Conservation (phyloP, 331 rosid genomes). For the Rhamnella rubrinervis region DNA sequence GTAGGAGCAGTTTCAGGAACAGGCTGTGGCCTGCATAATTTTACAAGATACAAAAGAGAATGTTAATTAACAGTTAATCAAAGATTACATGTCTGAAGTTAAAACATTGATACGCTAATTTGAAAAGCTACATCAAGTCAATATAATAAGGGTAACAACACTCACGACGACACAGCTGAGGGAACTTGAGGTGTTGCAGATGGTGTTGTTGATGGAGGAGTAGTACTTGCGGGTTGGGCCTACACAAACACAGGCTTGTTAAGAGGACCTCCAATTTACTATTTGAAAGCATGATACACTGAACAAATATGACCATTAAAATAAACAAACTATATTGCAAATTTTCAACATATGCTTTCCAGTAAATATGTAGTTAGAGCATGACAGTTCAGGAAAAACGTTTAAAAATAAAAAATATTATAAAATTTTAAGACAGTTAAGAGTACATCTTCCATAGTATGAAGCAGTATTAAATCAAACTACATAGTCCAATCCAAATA, state of each 20-base stretch:
- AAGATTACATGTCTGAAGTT: neutral
- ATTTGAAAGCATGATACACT: neutral
- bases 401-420: too few relatives aligned
- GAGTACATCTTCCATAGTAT: neutral
- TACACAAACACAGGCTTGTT: conserved; percentile 14
- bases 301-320: neutral
- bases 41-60: conserved; percentile 1
- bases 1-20: conserved; percentile 25
- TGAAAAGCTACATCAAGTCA: neutral
- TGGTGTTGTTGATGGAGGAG: conserved; percentile 12
- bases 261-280: conserved; percentile 9
- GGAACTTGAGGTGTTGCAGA: conserved; percentile 27
- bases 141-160: neutral
- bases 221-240: conserved; percentile 29
- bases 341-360: neutral
- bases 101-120: neutral
- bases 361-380: neutral
- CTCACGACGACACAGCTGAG: conserved; percentile 26
- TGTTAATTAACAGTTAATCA: neutral
- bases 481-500: too few relatives aligned
- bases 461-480: neutral
- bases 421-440: too few relatives aligned
- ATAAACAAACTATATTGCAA: neutral
- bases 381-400: neutral
- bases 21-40: conserved; percentile 31